Evolutionary conservation across 2,329 filamentous ascomycete species (phyloP).

Genomic region (Raffaelea arxii): DNA sequence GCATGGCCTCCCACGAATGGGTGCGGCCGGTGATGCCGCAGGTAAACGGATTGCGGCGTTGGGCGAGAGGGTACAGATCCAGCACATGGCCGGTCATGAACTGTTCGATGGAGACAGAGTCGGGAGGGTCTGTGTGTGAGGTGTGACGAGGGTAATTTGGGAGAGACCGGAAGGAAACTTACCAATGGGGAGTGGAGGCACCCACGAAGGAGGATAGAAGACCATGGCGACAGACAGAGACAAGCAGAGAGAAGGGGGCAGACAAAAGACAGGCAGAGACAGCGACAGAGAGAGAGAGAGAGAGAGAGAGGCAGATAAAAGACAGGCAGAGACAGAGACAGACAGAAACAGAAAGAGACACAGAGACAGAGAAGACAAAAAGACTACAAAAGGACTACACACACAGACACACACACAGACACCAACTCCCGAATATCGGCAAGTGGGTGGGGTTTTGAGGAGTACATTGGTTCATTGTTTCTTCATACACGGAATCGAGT

Average conservation of each 20-base stretch:
- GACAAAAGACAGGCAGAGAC: not conserved
- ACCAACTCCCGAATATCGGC: too few species aligned
- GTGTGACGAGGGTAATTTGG: not conserved
- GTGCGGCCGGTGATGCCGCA: constrained; percentile 16
- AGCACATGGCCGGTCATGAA: constrained; percentile 19
- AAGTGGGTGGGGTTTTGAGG: too few species aligned
- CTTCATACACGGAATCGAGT: too few species aligned
- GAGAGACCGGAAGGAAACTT: constrained; percentile 11
- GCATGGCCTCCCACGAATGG: constrained; percentile 8
- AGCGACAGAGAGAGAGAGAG: not conserved
- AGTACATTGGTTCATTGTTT: too few species aligned
- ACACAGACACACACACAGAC: too few species aligned
- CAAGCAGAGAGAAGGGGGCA: not conserved
- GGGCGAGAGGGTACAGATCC: constrained; percentile 53
- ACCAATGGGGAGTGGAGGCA: constrained; percentile 49
- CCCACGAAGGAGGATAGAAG: constrained; percentile 53
- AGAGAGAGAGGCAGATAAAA: not conserved
- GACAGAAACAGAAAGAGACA: too few species aligned
- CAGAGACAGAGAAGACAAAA: too few species aligned
- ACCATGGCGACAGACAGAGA: constrained; percentile 27
- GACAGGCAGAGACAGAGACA: too few species aligned
- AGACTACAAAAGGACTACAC: too few species aligned
- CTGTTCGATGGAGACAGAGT: constrained; percentile 59
- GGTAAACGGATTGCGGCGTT: constrained; percentile 32
- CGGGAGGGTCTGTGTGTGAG: constrained; percentile 47